Conservation (phyloP, 2,329 filamentous ascomycete species). For the Microsporum audouinii region DNA sequence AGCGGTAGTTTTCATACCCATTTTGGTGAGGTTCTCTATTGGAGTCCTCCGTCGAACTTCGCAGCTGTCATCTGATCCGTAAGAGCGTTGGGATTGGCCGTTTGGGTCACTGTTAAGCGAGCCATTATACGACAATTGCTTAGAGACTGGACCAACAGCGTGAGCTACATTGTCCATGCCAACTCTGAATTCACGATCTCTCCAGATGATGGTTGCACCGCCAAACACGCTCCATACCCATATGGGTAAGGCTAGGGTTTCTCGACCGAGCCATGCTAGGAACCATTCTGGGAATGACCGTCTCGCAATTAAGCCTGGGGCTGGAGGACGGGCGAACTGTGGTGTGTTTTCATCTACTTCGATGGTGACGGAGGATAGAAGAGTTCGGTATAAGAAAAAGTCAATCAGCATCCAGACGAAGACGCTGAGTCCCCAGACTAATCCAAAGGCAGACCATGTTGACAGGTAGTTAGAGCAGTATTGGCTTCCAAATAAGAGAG, state of each 20-base stretch:
- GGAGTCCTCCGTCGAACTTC: slow-evolving; percentile 11
- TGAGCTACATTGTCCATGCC: slow-evolving; percentile 72
- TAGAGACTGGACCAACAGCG: slow-evolving; percentile 26
- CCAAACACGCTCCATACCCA: slow-evolving; percentile 84
- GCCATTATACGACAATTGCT: background rate
- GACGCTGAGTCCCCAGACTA: slow-evolving; percentile 57
- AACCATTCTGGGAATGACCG: slow-evolving; percentile 61
- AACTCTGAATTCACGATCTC: slow-evolving; percentile 71
- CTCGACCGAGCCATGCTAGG: slow-evolving; percentile 71
- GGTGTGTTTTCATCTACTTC: slow-evolving; percentile 64
- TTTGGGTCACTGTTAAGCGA: background rate
- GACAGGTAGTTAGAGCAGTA: slow-evolving; percentile 41
- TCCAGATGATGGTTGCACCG: slow-evolving; percentile 79
- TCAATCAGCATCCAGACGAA: slow-evolving; percentile 63
- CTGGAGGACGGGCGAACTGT: slow-evolving; percentile 50
- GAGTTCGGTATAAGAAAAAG: slow-evolving; percentile 56
- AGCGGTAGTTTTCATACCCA: slow-evolving; percentile 4
- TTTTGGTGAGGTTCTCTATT: slow-evolving; percentile 8
- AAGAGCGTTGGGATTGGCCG: background rate
- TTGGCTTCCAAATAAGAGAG: slow-evolving; percentile 39
- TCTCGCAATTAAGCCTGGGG: slow-evolving; percentile 35
- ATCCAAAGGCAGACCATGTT: slow-evolving; percentile 56
- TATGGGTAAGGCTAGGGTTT: slow-evolving; percentile 71
- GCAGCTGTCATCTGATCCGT: background rate
- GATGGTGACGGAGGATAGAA: slow-evolving; percentile 63